These are phyloP conservation scores for Jaltomata sinuosa DNA, from an alignment of 257 asterid species.

Conservation along the genomic window DNA sequence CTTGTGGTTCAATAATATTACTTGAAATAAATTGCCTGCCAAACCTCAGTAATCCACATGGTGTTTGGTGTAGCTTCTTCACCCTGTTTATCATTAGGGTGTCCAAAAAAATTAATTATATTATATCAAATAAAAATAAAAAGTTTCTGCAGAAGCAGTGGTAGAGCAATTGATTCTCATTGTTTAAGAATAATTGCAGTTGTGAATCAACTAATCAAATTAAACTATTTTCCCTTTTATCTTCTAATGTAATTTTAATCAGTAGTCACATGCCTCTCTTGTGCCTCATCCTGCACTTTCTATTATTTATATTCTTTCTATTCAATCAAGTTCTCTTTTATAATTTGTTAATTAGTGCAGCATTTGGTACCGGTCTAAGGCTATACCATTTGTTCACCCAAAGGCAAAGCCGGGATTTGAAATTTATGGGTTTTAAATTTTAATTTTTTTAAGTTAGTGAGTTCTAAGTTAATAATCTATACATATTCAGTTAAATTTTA, in stretches of 20 bases:
- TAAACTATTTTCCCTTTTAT: not conserved
- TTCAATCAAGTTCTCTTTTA: not conserved
- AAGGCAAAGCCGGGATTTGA: not conserved
- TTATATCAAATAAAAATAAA: not conserved
- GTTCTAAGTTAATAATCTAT: not conserved
- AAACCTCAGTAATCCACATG: not conserved
- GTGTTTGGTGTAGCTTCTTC: not conserved
- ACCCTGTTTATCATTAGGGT: not conserved
- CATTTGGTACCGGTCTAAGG: not conserved
- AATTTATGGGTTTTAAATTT: not conserved
- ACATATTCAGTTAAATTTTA: too few relatives aligned
- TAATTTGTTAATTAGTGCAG: not conserved
- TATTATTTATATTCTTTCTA: not conserved
- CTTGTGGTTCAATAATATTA: not conserved
- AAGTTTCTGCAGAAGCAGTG: not conserved
- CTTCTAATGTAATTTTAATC: conserved; percentile 8
- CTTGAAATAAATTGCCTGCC: not conserved
- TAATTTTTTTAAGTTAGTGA: not conserved
- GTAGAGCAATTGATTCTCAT: not conserved
- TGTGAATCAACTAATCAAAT: not conserved
- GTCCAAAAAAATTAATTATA: not conserved
- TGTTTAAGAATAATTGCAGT: not conserved
- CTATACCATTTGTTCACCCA: not conserved
- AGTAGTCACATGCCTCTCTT: conserved; percentile 45
- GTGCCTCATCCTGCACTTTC: conserved; percentile 4